phyloP scores from a whole-genome alignment of 192 early-diverging fungal species.

The Paraglomus brasilianum region DNA sequence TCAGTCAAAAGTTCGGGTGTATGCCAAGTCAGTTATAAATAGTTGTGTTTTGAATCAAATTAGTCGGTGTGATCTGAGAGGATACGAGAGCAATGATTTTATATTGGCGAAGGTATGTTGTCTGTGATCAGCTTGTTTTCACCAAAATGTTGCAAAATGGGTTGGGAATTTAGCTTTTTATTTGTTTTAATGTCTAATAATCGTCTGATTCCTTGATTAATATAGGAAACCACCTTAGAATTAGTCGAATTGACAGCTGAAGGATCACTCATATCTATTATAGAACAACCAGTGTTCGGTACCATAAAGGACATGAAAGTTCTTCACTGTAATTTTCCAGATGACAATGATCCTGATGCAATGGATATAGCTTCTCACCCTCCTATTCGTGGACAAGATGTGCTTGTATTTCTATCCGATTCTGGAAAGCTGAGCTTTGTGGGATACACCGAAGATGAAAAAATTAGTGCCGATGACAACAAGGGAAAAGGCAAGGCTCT shows the following conservation, averaged over 20 bases:
- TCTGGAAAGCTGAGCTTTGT: slow-evolving; percentile 42
- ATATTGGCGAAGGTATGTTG: slow-evolving; percentile 8
- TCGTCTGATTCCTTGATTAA: not conserved
- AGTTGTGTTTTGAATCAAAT: slow-evolving; percentile 13
- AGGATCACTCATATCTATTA: slow-evolving; percentile 31
- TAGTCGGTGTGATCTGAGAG: not conserved
- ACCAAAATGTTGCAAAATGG: not conserved
- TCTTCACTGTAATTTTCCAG: slow-evolving; percentile 30
- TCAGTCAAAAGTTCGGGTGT: slow-evolving; percentile 11
- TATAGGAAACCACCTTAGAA: slow-evolving; percentile 23
- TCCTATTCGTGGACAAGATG: slow-evolving; percentile 7
- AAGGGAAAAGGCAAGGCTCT: slow-evolving; percentile 9
- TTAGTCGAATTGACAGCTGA: slow-evolving; percentile 27
- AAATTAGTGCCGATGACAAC: not conserved
- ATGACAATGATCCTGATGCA: slow-evolving; percentile 6
- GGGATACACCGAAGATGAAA: slow-evolving; percentile 6
- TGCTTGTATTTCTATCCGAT: slow-evolving; percentile 37
- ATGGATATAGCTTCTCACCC: slow-evolving; percentile 5
- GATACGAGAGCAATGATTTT: slow-evolving; percentile 10
- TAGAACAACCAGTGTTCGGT: slow-evolving; percentile 45
- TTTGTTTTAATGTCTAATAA: too few relatives aligned
- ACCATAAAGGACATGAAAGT: slow-evolving; percentile 44
- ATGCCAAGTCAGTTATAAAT: slow-evolving; percentile 14
- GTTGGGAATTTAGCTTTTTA: not conserved
- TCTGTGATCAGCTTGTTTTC: not conserved